phyloP scores from a whole-genome alignment of 495 filamentous ascomycete species.

The Darksidea phi region DNA sequence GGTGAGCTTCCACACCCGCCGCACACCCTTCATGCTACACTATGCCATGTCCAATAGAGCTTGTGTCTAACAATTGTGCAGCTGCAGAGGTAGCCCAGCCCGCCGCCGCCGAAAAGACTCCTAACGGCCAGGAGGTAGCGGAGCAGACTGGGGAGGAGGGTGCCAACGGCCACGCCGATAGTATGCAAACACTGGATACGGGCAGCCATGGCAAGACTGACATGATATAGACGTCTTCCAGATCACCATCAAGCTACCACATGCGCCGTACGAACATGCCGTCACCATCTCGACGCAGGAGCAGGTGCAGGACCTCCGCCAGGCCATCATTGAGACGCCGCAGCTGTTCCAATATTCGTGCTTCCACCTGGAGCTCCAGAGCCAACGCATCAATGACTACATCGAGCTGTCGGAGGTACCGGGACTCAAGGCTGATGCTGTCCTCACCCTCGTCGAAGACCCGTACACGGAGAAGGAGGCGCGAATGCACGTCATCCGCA shows the following conservation, averaged over 20 bases:
- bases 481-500: slow-evolving; percentile 84
- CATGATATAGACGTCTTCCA: slow-evolving; percentile 58
- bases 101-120: neutral
- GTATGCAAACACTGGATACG: neutral
- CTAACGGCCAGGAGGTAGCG: slow-evolving; percentile 4
- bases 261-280: slow-evolving; percentile 73
- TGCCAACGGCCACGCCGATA: slow-evolving; percentile 13
- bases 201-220: neutral
- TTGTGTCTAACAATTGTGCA: slow-evolving; percentile 10
- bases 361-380: slow-evolving; percentile 92
- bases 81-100: slow-evolving; percentile 23
- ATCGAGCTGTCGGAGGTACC: slow-evolving; percentile 87
- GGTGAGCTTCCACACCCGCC: slow-evolving; percentile 26
- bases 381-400: slow-evolving; percentile 88
- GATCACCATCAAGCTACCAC: slow-evolving; percentile 80
- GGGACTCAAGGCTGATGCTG: slow-evolving; percentile 70
- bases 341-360: slow-evolving; percentile 94
- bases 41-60: neutral
- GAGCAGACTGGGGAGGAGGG: slow-evolving; percentile 8
- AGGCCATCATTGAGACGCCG: slow-evolving; percentile 93
- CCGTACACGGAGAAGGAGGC: slow-evolving; percentile 99
- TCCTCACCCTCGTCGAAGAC: slow-evolving; percentile 83
- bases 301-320: slow-evolving; percentile 94
- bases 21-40: neutral
- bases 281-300: slow-evolving; percentile 91